Conservation (phyloP, 148 eudicot genomes). For the Nepenthes mirabilis region DNA sequence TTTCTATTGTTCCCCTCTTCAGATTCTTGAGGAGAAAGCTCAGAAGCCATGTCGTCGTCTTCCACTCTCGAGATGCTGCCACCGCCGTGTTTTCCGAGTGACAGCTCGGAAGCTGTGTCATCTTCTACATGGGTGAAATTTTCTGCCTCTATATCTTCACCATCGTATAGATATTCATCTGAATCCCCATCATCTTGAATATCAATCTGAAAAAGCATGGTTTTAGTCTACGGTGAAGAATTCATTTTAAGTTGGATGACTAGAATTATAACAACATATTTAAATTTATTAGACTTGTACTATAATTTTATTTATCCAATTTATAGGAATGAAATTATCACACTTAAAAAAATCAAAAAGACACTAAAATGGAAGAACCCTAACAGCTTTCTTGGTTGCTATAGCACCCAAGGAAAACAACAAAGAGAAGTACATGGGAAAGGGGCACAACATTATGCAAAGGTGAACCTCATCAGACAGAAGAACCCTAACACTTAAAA, state of each 20-base stretch:
- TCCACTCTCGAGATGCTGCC: background rate
- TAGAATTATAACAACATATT: no score
- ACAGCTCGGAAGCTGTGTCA: background rate
- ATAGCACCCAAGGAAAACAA: background rate
- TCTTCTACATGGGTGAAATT: constrained; percentile 3
- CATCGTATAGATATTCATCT: constrained; percentile 8
- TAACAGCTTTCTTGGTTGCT: background rate
- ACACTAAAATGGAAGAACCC: no score
- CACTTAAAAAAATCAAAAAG: no score
- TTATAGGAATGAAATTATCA: no score
- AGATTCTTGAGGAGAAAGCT: constrained; percentile 6
- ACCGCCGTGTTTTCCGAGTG: background rate
- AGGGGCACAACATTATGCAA: background rate
- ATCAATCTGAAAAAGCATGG: constrained; percentile 46
- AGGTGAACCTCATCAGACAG: background rate
- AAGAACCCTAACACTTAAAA: no score
- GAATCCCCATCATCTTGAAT: constrained; percentile 28
- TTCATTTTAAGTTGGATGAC: no score
- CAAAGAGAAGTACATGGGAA: background rate
- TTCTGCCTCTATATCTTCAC: constrained; percentile 10
- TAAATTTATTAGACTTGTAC: no score
- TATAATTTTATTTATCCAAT: no score
- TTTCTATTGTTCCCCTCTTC: constrained; percentile 11
- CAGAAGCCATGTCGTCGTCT: constrained; percentile 10
- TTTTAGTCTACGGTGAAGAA: background rate